Evolutionary conservation across 208 protist species (phyloP), one percentile per base, ranked within the genome.

Genomic region (Leishmania guyanensis): DNA sequence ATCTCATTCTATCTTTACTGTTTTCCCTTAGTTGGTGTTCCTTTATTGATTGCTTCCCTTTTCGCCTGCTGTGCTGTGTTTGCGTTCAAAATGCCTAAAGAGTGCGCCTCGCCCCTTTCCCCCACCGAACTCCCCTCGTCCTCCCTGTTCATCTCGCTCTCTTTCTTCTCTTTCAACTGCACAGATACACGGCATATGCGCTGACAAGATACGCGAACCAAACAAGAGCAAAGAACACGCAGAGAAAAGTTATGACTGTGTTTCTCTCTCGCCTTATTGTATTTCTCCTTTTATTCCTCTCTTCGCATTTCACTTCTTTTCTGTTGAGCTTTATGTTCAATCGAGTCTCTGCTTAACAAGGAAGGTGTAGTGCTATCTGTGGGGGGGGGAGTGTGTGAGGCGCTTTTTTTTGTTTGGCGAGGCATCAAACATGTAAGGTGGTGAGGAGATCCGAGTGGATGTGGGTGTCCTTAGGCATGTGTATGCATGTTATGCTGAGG

Each of bases 251-350:
- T 3, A 10, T 2, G 60, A 36, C n/a, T 66, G 60, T 29, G 60
- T 12, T n/a, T 48, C 65, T 8, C 65, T 20, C 2, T 14, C 2
- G 53, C 58, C 17, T n/a, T 12, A 26, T 16, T 26, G 12, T 48
- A 6, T 46, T 70, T 46, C 2, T 10, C 36, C 17, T 20, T 70
- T 8, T n/a, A 3, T 22, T n/a, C 0, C 17, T 14, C 2, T 29
- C 60, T 4, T 36, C 36, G 60, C n/a, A 60, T 65, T 74, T 68
- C 74, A 48, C 64, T 50, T 75, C 33, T 72, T 69, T 79, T 84
- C 75, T 74, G 16, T 79, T 75, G n/a, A 66, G 14, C n/a, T 17
- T 66, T 54, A 39, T 39, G 22, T 17, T 36, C 20, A 29, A 5
- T n/a, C 16, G 60, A 36, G n/a, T 66, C 12, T 20, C 10, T 29